Evolutionary conservation across 306 rosid genomes (phyloP), one percentile per base, ranked within the genome.

Genomic region (Hippophae tibetana): DNA sequence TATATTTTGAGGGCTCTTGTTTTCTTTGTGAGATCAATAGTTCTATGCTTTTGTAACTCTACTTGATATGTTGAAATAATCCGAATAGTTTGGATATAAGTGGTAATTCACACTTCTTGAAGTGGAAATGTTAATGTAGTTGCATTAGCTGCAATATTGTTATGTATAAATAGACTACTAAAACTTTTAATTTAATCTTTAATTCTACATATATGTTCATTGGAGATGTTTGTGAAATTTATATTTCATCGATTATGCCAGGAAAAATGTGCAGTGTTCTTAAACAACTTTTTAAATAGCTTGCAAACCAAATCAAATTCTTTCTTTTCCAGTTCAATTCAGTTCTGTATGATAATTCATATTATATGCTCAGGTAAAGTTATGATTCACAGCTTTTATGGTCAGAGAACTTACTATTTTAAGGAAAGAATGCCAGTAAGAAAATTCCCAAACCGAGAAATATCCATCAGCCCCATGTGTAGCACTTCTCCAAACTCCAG

Each of bases 401-500:
- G 71, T 50, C 66, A 58, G 57, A 47, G 58, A 61, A 57, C n/a
- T 46, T 54, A 69, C n/a, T 10, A 68, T 74, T 69, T 78, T 40
- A 27, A 72, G n/a, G 72, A 41, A 43, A 80, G 71, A 55, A 69
- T 72, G 60, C 67, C 58, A 42, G 27, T 56, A 7, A 46, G 56
- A 51, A 62, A 60, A 5, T 27, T 68, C 50, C 48, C 61, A 10
- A 80, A 54, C 62, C 78, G 62, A 58, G 67, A 18, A 52, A 62
- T 57, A 47, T 51, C 62, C 41, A 74, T 66, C 72, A 65, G 78
- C 48, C 66, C 69, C 50, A 71, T 71, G 70, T 62, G 78, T 51
- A 73, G 73, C 65, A 64, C 54, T 71, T 84, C 93, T 62, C 79
- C 90, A 7, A 76, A 86, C 70, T 63, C 95, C 47, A 72, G 56